Evolutionary conservation across 768 basidiomycete genomes (phyloP).

Genomic region (Lactarius vividus): DNA sequence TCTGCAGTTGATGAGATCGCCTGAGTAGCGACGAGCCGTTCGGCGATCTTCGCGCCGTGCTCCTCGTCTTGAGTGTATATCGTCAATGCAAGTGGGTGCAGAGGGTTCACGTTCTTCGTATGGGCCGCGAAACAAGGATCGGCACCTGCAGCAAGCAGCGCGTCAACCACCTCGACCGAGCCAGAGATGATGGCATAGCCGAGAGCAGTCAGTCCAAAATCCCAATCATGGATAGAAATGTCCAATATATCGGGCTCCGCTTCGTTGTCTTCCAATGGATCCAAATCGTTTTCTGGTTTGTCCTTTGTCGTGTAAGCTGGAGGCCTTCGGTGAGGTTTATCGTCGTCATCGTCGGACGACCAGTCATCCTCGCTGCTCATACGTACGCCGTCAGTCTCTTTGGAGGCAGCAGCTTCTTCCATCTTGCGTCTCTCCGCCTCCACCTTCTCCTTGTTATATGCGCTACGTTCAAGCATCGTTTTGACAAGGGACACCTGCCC

Average conservation of each 20-base stretch:
- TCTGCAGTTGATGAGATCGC: slow-evolving; percentile 35
- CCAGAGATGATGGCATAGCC: slow-evolving; percentile 50
- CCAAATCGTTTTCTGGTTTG: slow-evolving; percentile 31
- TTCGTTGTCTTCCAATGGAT: slow-evolving; percentile 48
- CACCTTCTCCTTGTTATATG: slow-evolving; percentile 32
- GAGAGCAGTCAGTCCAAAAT: slow-evolving; percentile 52
- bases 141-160: slow-evolving; percentile 47
- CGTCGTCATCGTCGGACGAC: slow-evolving; percentile 24
- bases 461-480: slow-evolving; percentile 53
- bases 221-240: slow-evolving; percentile 55
- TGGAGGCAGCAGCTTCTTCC: slow-evolving; percentile 18
- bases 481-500: slow-evolving; percentile 42
- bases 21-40: slow-evolving; percentile 33
- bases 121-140: slow-evolving; percentile 41
- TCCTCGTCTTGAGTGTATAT: slow-evolving; percentile 30
- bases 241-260: slow-evolving; percentile 56
- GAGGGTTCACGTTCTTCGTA: slow-evolving; percentile 24
- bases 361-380: slow-evolving; percentile 30
- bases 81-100: slow-evolving; percentile 35
- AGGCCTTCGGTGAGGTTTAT: slow-evolving; percentile 26
- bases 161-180: slow-evolving; percentile 44
- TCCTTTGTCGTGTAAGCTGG: slow-evolving; percentile 32
- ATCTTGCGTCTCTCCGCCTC: slow-evolving; percentile 30
- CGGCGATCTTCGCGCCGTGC: slow-evolving; percentile 30
- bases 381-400: slow-evolving; percentile 22